phyloP scores from a whole-genome alignment of 2,329 filamentous ascomycete genomes.

The Fusarium hostae region DNA sequence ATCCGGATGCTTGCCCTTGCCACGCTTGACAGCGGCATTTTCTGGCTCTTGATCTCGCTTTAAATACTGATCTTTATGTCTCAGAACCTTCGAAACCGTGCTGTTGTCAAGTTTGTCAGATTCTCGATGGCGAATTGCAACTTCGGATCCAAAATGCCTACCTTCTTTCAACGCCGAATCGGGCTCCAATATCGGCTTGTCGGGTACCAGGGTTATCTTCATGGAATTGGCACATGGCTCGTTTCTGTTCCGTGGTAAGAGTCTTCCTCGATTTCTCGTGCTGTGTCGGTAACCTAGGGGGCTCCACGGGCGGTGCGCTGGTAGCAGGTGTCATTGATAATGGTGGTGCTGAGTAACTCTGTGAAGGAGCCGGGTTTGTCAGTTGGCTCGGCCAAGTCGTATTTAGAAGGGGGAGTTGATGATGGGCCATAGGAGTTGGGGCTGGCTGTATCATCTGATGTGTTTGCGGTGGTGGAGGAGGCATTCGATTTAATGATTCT shows the following conservation, averaged over 20 bases:
- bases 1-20: conserved; percentile 87
- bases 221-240: conserved; percentile 93
- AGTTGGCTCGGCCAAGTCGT: conserved; percentile 85
- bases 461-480: conserved; percentile 62
- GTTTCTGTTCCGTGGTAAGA: conserved; percentile 88
- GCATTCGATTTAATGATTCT: conserved; percentile 63
- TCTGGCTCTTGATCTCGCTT: conserved; percentile 80
- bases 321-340: conserved; percentile 68
- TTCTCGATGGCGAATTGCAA: conserved; percentile 37
- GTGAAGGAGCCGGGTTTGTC: conserved; percentile 69
- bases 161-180: conserved; percentile 98
- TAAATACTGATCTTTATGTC: conserved; percentile 94
- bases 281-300: conserved; percentile 49
- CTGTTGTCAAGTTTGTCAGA: conserved; percentile 59
- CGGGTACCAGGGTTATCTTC: conserved; percentile 90
- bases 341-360: conserved; percentile 68
- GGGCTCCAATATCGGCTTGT: conserved; percentile 94
- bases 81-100: conserved; percentile 97
- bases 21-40: conserved; percentile 76
- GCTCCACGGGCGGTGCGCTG: conserved; percentile 57
- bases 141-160: conserved; percentile 57
- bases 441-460: conserved; percentile 50
- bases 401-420: conserved; percentile 75
- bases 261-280: conserved; percentile 80
- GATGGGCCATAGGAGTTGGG: conserved; percentile 61